Evolutionary conservation across 2,329 filamentous ascomycete genomes (phyloP), one percentile per base, ranked within the genome.

Genomic region (Pseudogymnoascus sp.): DNA sequence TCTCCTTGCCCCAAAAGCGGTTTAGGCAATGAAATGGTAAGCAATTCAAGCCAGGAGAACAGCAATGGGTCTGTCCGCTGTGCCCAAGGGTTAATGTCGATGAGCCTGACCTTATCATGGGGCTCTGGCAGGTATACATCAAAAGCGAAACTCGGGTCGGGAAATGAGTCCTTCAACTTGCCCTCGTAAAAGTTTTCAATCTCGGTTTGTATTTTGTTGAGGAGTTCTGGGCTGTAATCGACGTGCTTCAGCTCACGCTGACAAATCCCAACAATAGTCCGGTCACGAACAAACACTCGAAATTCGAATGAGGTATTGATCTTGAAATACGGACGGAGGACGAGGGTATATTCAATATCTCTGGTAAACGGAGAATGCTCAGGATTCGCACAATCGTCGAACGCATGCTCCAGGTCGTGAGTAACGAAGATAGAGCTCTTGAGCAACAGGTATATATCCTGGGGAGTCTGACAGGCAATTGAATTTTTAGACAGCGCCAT

Each of bases 81-180:
- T 0, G 92, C 92, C 90, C 92, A 99, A 0, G 94, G 90, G 69
- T 97, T 97, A 69, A 99, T 88, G 70, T 99, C 94, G 56, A 99
- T 86, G 9, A 99, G 77, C 2, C 95, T 89, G 73, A 68, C 81
- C 76, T 67, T 67, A 34, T 71, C 68, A 45, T 76, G 77, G 26
- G 79, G 81, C 63, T 86, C 82, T 1, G 92, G 92, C 1, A 99
- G 81, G 69, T 99, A 97, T 41, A 96, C 86, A 70, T 99, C 94
- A 68, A 99, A 96, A 0, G 84, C 82, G 67, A 96, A 97, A 71
- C 83, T 87, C 2, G 82, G 79, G 63, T 97, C 92, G 0, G 89
- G 88, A 67, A 97, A 97, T 0, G 84, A 88, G 65, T 87, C 79
- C 61, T 86, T 81, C 62, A 96, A 72, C 62, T 83, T 84, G 28